Conservation (phyloP, 1,139 yeast genomes). For the Sugiyamaella grinbergsii region DNA sequence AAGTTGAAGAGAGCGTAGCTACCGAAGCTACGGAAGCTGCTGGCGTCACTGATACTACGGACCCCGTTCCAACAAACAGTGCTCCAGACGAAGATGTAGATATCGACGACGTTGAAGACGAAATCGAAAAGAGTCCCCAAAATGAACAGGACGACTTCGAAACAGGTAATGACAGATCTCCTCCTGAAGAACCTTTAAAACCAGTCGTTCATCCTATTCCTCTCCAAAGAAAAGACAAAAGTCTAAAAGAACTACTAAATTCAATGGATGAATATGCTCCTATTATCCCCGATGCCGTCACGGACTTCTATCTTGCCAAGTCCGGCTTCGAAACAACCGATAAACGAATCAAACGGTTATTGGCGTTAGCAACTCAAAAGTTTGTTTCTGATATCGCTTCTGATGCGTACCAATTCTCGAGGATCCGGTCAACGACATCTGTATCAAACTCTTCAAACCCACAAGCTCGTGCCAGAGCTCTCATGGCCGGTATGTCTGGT, state of each 20-base stretch:
- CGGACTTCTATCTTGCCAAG: conserved; percentile 86
- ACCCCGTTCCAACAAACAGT: neutral
- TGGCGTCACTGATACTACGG: neutral
- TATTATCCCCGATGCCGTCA: conserved; percentile 96
- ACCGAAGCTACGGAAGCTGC: neutral
- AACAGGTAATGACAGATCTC: conserved; percentile 22
- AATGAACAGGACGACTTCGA: conserved; percentile 20
- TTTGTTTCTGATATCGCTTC: conserved; percentile 93
- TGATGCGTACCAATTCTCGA: conserved; percentile 92
- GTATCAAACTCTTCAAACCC: conserved; percentile 85
- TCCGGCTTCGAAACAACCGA: conserved; percentile 88
- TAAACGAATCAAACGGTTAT: conserved; percentile 73
- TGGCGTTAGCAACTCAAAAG: conserved; percentile 95
- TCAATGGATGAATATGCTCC: conserved; percentile 95
- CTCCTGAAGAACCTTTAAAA: conserved; percentile 24
- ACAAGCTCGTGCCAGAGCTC: conserved; percentile 79
- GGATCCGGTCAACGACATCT: conserved; percentile 82
- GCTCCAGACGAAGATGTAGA: conserved; percentile 18
- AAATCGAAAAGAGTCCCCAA: conserved; percentile 32
- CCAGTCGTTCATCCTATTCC: conserved; percentile 57
- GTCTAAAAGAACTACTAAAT: conserved; percentile 79
- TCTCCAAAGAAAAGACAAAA: conserved; percentile 80
- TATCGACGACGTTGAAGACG: conserved; percentile 46
- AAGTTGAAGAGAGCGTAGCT: neutral
- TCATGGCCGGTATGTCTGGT: conserved; percentile 59